Base-by-base conservation (phyloP, 2,329 filamentous ascomycete species). In the Ceratocystis ficicola region DNA sequence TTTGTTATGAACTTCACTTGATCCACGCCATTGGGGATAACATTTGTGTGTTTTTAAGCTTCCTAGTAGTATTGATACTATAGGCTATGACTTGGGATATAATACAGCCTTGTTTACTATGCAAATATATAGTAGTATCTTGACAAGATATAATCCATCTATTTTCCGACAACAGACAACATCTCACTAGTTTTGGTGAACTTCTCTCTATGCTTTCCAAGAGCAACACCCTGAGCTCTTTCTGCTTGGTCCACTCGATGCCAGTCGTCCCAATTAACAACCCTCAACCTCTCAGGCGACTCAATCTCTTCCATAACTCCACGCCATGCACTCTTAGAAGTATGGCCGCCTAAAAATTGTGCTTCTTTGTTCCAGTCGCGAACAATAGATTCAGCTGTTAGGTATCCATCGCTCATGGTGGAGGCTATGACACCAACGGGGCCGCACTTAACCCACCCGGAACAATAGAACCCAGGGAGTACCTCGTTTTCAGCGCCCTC, bases 361-460 rank as follows among this genome's bases (percentile, higher is more conserved):
- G 70, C 71, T 1, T 75, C 75, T 0, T 76, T 72, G 17, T 73
- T 70, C 87, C 90, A 93, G 72, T 99, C 94, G n/a, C 82, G 77
- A 0, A 83, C 83, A 69, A 99, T 88, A 2, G 87, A 85, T 73
- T 96, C 92, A 0, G 86, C 94, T 0, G 91, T 96, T 7, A 83
- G 82, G 72, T 97, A 99, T 0, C 94, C 93, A 74, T 99, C 94
- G 68, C 88, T 84, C 90, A 99, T 95, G 0, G 94, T 99, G 36
- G 87, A 91, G 1, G 93, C 93, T 73, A 99, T 99, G 2, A 97
- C 92, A 1, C 94, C 94, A 0, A 91, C 96, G 0, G 94, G 93
- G 0, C 94, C 94, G 44, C 88, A 84, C 77, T 97, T 97, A 8
- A 96, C 91, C 94, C 94, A 99, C 0, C 94, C 94, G 17, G 93